phyloP scores from a whole-genome alignment of 2,329 filamentous ascomycete genomes.

The Fusarium begoniae region DNA sequence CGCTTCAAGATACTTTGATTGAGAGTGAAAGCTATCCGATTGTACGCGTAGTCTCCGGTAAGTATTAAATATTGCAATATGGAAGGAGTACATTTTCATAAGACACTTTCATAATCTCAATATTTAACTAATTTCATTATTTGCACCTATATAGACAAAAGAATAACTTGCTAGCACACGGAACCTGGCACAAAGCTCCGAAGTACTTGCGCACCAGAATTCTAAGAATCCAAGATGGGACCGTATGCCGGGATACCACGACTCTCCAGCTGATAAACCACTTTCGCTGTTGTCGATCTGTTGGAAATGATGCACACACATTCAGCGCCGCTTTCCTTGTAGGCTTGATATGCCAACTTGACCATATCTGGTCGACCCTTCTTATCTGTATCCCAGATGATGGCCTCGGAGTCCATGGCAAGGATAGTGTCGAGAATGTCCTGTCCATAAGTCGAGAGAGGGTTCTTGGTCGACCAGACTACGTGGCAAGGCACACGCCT shows the following conservation, averaged over 20 bases:
- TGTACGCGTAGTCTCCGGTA: no score
- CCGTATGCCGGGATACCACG: conserved; percentile 71
- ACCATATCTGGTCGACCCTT: conserved; percentile 62
- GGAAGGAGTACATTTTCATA: no score
- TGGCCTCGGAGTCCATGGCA: conserved; percentile 19
- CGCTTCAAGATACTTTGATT: no score
- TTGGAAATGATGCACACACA: conserved; percentile 76
- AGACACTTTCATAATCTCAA: no score
- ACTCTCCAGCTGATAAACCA: conserved; percentile 71
- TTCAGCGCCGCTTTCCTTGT: conserved; percentile 63
- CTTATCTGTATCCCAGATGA: conserved; percentile 63
- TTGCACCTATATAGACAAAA: neutral
- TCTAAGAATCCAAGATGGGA: conserved; percentile 61
- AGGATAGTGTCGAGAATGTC: conserved; percentile 22
- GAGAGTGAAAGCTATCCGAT: no score
- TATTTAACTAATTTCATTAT: neutral
- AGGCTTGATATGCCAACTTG: conserved; percentile 54
- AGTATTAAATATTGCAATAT: no score
- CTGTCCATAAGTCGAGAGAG: conserved; percentile 23
- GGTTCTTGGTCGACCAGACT: conserved; percentile 34
- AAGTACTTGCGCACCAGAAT: no score
- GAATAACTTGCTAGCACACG: neutral
- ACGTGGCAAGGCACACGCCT: conserved; percentile 28
- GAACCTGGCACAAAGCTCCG: neutral
- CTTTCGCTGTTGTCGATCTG: conserved; percentile 64